Conservation (phyloP, 768 basidiomycete genomes). For the Kwoniella sp. region DNA sequence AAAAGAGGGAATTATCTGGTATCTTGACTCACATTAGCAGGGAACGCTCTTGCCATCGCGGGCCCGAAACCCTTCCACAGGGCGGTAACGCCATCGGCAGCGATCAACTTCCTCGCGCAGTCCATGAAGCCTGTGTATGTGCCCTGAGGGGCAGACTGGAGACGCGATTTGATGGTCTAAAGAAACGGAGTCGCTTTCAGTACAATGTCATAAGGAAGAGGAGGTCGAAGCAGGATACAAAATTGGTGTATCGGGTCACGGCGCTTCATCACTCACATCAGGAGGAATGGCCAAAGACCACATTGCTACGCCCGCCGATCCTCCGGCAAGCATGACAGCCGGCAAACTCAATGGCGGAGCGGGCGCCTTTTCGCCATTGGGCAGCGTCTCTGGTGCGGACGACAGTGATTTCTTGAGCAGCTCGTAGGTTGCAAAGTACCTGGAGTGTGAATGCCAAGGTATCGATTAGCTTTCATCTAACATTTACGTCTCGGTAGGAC, state of each 20-base stretch:
- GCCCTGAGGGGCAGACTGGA: conserved; percentile 95
- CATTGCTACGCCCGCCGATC: conserved; percentile 94
- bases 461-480: neutral
- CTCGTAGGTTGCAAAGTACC: conserved; percentile 97
- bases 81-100: conserved; percentile 78
- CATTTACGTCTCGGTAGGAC: neutral
- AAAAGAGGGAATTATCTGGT: too few relatives aligned
- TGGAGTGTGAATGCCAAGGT: conserved; percentile 48
- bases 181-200: neutral
- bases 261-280: conserved; percentile 66
- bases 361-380: conserved; percentile 59
- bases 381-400: conserved; percentile 25
- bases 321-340: conserved; percentile 87
- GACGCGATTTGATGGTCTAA: conserved; percentile 92
- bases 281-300: conserved; percentile 97
- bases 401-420: conserved; percentile 84
- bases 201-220: neutral
- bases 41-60: conserved; percentile 92
- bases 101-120: conserved; percentile 88
- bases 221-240: neutral
- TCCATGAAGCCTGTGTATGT: conserved; percentile 95
- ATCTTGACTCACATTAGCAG: conserved; percentile 95
- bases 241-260: too few relatives aligned
- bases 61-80: conserved; percentile 98
- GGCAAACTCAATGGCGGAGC: conserved; percentile 80